Conservation (phyloP, 1,284 basidiomycete species). For the Pseudozyma sp. region DNA sequence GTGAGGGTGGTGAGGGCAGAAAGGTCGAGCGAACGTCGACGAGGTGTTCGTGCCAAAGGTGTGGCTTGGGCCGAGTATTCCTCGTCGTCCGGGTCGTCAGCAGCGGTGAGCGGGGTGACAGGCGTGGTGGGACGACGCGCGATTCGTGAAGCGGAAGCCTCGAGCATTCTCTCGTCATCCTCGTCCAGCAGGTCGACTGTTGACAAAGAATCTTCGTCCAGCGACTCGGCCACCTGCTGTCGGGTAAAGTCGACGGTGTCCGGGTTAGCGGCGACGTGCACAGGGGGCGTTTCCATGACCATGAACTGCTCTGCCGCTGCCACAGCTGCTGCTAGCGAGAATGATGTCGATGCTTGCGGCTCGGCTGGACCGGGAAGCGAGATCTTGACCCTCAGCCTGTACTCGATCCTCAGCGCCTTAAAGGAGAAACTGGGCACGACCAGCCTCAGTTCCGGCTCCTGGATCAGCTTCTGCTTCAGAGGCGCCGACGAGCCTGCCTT, state of each 20-base stretch:
- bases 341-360: slow-evolving; percentile 9
- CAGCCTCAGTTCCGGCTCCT: slow-evolving; percentile 36
- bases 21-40: slow-evolving; percentile 41
- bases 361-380: slow-evolving; percentile 15
- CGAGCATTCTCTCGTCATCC: slow-evolving; percentile 40
- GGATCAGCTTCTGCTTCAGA: slow-evolving; percentile 34
- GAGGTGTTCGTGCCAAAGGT: slow-evolving; percentile 38
- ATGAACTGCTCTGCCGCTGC: slow-evolving; percentile 5
- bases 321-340: neutral
- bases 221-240: slow-evolving; percentile 23
- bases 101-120: slow-evolving; percentile 2
- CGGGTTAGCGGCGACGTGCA: slow-evolving; percentile 42
- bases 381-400: slow-evolving; percentile 40
- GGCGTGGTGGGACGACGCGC: slow-evolving; percentile 1
- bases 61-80: slow-evolving; percentile 46
- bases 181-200: slow-evolving; percentile 43
- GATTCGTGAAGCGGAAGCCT: slow-evolving; percentile 27
- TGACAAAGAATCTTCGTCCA: slow-evolving; percentile 39
- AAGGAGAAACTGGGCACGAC: slow-evolving; percentile 52
- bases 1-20: slow-evolving; percentile 14
- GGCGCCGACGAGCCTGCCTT: slow-evolving; percentile 36
- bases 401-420: slow-evolving; percentile 47
- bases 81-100: slow-evolving; percentile 21
- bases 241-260: slow-evolving; percentile 50
- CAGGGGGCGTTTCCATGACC: slow-evolving; percentile 47